Evolutionary conservation across 306 rosid species (phyloP), one percentile per base, ranked within the genome.

Genomic region (Psophocarpus tetragonolobus): DNA sequence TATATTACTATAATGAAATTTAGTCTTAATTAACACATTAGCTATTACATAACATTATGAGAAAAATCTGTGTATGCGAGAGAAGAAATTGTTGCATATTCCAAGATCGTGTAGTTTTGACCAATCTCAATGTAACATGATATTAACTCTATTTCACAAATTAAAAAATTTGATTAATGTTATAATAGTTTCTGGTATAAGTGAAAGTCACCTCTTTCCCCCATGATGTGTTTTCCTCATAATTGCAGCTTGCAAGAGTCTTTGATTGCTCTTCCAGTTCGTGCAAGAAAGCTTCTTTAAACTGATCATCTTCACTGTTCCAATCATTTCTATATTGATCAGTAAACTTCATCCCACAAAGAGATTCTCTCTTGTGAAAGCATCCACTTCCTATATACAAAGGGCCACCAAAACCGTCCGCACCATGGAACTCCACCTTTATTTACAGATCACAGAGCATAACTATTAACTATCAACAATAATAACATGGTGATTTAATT

Each of bases 151-250:
- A n/a, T n/a, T n/a, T n/a, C n/a, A n/a, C n/a, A n/a, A n/a, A n/a
- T n/a, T n/a, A n/a, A n/a, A n/a, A n/a, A n/a, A n/a, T n/a, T n/a
- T n/a, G n/a, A n/a, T n/a, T n/a, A n/a, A n/a, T n/a, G n/a, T n/a
- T n/a, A n/a, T n/a, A n/a, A n/a, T n/a, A n/a, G n/a, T n/a, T n/a
- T n/a, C n/a, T n/a, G n/a, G n/a, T n/a, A n/a, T n/a, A n/a, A n/a
- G n/a, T n/a, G n/a, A n/a, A n/a, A n/a, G n/a, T n/a, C 81, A 88
- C 98, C 91, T 90, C 88, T 67, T 83, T 89, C 62, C 97, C 98
- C 98, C 97, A 94, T 23, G 32, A 75, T 4, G 97, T 89, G 82
- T 94, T 90, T 66, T 89, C 73, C 63, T 94, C 97, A 60, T 60
- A 89, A 29, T 90, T 63, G 80, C 86, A 90, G 48, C 87, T 88